Evolutionary conservation across 768 basidiomycete species (phyloP), one percentile per base, ranked within the genome.

Genomic region (Hygrocybe punicea): DNA sequence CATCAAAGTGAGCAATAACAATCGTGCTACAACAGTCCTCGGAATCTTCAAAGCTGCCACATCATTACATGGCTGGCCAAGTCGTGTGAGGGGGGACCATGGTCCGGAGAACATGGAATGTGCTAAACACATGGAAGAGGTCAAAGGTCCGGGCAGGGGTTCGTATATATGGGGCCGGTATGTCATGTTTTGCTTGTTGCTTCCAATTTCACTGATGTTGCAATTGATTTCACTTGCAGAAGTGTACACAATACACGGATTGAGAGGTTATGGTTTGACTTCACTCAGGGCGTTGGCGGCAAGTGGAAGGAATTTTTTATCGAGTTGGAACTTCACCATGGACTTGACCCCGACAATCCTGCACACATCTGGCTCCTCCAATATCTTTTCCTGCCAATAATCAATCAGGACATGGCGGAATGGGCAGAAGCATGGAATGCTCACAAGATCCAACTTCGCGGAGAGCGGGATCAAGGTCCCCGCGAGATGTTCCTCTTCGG

Each of bases 311-410:
- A 57, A 0, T 74, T 77, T 51, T 78, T 78, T 58, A 24, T 58
- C 16, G 59, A 63, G 1, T 69, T 80, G 3, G 73, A 78, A 53
- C 34, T 55, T 3, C 35, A 64, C 14, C 47, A 68, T 37, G 59
- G 65, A 0, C 66, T 80, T 0, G 56, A 75, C 37, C 53, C 51
- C 2, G 50, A 66, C 14, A 37, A 57, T 6, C 35, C 62, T 6
- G 58, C 54, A 9, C 76, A 78, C 55, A 73, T 77, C 35, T 80
- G 77, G 75, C 64, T 78, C 3, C 60, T 76, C 1, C 75, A 75
- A 42, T 57, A 68, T 39, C 65, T 78, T 0, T 79, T 79, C 53
- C 67, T 78, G 1, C 8, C 46, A 1, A n/a, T 44, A 0, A 63
- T 77, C 36, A 71, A 76, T 51, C 11, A 53, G 3, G 72, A 79